Base-by-base conservation (phyloP, 805 yeast species). In the Metschnikowia gelsemii region DNA sequence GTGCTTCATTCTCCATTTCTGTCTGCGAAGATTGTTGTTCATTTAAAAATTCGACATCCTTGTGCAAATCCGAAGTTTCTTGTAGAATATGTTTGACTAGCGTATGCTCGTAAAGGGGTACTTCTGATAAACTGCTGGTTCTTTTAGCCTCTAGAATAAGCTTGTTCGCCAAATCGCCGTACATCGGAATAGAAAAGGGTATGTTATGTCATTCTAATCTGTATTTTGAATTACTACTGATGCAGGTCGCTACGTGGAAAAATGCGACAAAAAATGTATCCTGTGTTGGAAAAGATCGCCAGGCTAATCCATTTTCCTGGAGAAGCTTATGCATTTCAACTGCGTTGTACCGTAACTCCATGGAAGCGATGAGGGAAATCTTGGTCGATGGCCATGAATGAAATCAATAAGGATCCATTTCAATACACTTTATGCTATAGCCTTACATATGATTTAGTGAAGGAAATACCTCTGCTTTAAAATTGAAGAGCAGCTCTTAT, bases 81-180 rank as follows among this genome's bases (percentile, higher is more conserved):
- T 83, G 77, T 8, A 84, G 61, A 8, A 90, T 78, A 9, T 76
- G 76, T 27, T 84, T 74, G 4, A 90, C 82, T 5, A 84, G 61
- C 17, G 84, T 91, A 16, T 80, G 80, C 47, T 83, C 86, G 57
- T 83, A 89, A 8, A 76, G 64, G 1, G 97, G 90, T 1, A 86
- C 57, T 11, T 67, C 70, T 8, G 81, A 83, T 23, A 91, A 64
- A 17, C 78, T 74, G 45, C 75, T 75, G 0, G 96, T 68, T 50
- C 98, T 70, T 47, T 89, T 84, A 12, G 97, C 93, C 44, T 93
- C 97, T 25, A 80, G 70, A 2, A 87, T 73, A n/a, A 91, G 76
- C 60, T 91, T 91, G 46, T 79, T 78, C 2, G 91, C 96, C 4
- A 78, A 55, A 54, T 90, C 97, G 21, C 97, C 97, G 55, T 87